A percentile compares a stretch with the other conserved stretches of the same genome.
Evolutionary conservation across 176 grass and related monocot species (phyloP).

Genomic region (Phyllostachys edulis): DNA sequence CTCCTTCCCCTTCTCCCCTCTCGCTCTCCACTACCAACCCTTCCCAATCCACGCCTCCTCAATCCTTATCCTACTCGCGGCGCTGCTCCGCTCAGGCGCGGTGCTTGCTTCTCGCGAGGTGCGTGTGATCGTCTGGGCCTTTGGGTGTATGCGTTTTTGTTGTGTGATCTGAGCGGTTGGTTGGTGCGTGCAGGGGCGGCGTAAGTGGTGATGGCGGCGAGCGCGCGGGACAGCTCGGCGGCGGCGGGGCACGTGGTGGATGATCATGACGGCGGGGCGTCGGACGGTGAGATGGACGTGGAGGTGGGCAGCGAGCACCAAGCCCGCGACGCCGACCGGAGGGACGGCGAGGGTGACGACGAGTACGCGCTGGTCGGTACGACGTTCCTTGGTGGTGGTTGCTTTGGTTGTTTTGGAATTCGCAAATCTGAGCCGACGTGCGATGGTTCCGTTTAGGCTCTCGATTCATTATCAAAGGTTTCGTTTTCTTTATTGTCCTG

Average conservation of each 20-base stretch:
- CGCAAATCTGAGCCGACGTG: constrained; percentile 11
- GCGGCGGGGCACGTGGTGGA: background rate
- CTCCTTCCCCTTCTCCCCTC: background rate
- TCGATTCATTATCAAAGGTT: background rate
- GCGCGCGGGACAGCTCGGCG: constrained; percentile 15
- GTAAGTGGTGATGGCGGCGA: constrained; percentile 21
- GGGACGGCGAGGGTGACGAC: constrained; percentile 29
- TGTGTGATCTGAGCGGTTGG: constrained; percentile 31
- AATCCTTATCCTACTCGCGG: background rate
- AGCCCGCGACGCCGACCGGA: constrained; percentile 1
- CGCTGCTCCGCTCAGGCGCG: background rate
- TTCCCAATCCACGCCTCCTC: background rate
- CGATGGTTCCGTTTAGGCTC: background rate
- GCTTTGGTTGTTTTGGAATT: background rate
- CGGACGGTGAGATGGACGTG: constrained; percentile 53
- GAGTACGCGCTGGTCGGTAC: constrained; percentile 52
- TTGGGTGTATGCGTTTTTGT: background rate
- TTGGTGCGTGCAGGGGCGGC: constrained; percentile 18
- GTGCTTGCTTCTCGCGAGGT: background rate
- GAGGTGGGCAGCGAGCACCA: constrained; percentile 26
- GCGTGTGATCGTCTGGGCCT: background rate
- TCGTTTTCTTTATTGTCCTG: background rate
- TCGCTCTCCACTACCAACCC: background rate
- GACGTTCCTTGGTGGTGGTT: background rate
- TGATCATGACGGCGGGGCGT: constrained; percentile 11